Conservation (phyloP, 345 rosid genomes). For the Luvunga scandens region DNA sequence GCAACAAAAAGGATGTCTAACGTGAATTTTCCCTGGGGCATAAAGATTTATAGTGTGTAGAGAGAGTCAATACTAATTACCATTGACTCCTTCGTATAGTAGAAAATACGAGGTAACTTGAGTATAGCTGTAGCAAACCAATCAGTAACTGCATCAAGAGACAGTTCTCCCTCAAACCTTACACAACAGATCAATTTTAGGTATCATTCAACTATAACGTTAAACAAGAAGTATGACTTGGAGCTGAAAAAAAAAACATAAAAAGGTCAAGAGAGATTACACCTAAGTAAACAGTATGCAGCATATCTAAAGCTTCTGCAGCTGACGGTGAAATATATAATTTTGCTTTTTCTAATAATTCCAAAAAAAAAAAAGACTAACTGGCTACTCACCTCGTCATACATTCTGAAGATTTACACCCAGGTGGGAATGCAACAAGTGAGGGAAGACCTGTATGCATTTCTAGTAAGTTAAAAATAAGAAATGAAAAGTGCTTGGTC, state of each 20-base stretch:
- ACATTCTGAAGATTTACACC: slow-evolving; percentile 68
- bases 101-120: slow-evolving; percentile 78
- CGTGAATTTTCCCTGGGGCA: neutral
- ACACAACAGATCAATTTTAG: slow-evolving; percentile 16
- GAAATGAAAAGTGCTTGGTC: neutral
- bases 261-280: neutral
- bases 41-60: neutral
- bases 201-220: neutral
- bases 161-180: slow-evolving; percentile 77
- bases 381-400: slow-evolving; percentile 57
- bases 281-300: neutral
- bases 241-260: neutral
- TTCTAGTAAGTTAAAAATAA: slow-evolving; percentile 25
- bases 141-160: slow-evolving; percentile 71
- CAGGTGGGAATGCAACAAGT: slow-evolving; percentile 63
- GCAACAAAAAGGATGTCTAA: neutral
- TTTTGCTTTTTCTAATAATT: neutral
- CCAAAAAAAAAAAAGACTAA: neutral
- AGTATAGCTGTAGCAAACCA: slow-evolving; percentile 80
- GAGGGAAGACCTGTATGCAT: slow-evolving; percentile 74
- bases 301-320: neutral
- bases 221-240: neutral
- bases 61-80: slow-evolving; percentile 35
- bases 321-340: neutral
- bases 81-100: slow-evolving; percentile 80